Conservation (phyloP, 768 basidiomycete genomes). For the Cantharellus anzutake region DNA sequence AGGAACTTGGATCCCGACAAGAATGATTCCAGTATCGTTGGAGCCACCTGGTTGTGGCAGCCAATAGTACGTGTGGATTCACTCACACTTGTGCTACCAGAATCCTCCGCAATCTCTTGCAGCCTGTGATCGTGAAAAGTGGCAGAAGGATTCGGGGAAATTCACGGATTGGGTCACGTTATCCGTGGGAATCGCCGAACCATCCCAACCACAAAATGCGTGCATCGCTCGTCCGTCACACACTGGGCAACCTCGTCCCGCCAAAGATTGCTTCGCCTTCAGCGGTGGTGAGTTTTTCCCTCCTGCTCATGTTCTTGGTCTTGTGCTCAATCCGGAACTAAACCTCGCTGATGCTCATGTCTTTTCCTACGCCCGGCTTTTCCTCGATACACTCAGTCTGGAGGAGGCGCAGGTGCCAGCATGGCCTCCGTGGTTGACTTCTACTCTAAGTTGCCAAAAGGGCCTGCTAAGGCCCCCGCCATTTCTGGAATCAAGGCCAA, state of each 20-base stretch:
- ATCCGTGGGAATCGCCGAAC: background rate
- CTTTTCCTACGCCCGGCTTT: background rate
- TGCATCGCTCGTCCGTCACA: constrained; percentile 66
- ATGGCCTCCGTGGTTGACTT: constrained; percentile 79
- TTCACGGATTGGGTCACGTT: background rate
- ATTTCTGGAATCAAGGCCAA: constrained; percentile 51
- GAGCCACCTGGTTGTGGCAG: too few species aligned
- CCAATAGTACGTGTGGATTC: too few species aligned
- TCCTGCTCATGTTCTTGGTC: constrained; percentile 3
- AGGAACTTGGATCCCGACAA: too few species aligned
- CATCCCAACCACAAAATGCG: constrained; percentile 31
- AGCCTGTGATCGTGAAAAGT: too few species aligned
- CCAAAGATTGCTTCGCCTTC: constrained; percentile 90
- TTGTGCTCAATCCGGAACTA: background rate
- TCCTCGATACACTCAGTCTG: constrained; percentile 21
- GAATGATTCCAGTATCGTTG: too few species aligned
- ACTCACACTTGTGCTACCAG: too few species aligned
- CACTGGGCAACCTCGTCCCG: constrained; percentile 70
- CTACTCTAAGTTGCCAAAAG: constrained; percentile 94
- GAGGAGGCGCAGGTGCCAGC: constrained; percentile 57
- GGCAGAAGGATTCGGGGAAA: background rate
- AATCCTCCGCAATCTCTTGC: too few species aligned
- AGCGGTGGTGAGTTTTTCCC: constrained; percentile 45
- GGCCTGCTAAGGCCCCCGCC: constrained; percentile 40
- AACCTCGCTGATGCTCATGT: background rate